Percentiles rank a stretch among this genome's conserved stretches.
Conservation (phyloP, 1,284 basidiomycete species). For the Apiotrichum montevideense region DNA sequence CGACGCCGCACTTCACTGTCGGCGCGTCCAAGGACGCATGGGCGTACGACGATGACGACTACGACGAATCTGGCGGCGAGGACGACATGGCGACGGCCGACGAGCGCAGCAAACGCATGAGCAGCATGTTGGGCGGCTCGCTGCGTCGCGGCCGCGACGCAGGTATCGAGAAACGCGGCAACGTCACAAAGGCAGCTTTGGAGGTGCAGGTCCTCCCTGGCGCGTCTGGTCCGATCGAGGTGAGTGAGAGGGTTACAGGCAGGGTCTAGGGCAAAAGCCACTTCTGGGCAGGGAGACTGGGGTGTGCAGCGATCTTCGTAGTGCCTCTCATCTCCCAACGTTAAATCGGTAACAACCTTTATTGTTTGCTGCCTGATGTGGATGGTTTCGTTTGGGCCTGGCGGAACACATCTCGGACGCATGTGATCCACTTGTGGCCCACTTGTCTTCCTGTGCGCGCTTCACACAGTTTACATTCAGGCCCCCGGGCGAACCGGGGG, state of each 20-base stretch:
- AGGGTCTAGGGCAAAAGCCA: background rate
- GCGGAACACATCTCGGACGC: too few relatives aligned
- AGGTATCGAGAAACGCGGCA: conserved; percentile 56
- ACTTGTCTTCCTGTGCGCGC: too few relatives aligned
- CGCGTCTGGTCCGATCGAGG: conserved; percentile 14
- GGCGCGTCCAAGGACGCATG: conserved; percentile 86
- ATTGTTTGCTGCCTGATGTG: too few relatives aligned
- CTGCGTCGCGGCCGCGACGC: conserved; percentile 32
- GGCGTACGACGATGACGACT: conserved; percentile 83
- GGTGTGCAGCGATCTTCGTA: too few relatives aligned
- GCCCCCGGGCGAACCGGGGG: too few relatives aligned
- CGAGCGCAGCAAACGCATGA: conserved; percentile 16
- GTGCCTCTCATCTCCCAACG: too few relatives aligned
- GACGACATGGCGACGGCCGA: conserved; percentile 30
- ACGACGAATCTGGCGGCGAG: conserved; percentile 62
- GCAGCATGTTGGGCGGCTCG: conserved; percentile 47
- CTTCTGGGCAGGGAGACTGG: too few relatives aligned
- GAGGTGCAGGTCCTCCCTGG: conserved; percentile 27
- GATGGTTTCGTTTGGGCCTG: too few relatives aligned
- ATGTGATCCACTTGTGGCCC: too few relatives aligned
- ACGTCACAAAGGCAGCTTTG: conserved; percentile 68
- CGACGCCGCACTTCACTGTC: conserved; percentile 67
- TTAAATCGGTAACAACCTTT: too few relatives aligned
- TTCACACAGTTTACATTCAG: too few relatives aligned
- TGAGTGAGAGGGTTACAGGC: conserved; percentile 13